Evolutionary conservation across 768 basidiomycete species (phyloP).

Genomic region (Amanita pallidorosea): DNA sequence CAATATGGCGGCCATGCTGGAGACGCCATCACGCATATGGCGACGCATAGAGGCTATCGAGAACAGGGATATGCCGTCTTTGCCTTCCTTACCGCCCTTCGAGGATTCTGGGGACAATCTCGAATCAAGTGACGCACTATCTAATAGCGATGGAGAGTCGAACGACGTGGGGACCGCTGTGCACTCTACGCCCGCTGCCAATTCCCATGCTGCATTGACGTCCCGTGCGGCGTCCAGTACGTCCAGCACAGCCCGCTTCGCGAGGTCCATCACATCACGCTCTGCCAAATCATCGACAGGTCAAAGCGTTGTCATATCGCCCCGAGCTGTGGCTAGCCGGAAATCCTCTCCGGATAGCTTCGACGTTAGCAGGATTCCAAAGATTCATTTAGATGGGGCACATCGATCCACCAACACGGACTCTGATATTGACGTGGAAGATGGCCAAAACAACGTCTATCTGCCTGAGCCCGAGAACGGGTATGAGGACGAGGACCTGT

Average conservation of each 20-base stretch:
- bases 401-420: conserved; percentile 24
- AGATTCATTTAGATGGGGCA: conserved; percentile 18
- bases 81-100: conserved; percentile 65
- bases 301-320: conserved; percentile 7
- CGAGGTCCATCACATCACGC: conserved; percentile 37
- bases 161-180: conserved; percentile 37
- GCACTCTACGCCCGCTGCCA: conserved; percentile 55
- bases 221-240: conserved; percentile 35
- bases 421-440: conserved; percentile 16
- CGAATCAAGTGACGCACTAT: conserved; percentile 2
- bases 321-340: conserved; percentile 13
- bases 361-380: conserved; percentile 45
- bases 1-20: conserved; percentile 43
- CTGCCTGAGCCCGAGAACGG: conserved; percentile 36
- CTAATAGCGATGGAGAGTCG: conserved; percentile 25
- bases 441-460: conserved; percentile 45
- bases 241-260: conserved; percentile 38
- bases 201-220: conserved; percentile 34
- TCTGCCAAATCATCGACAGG: conserved; percentile 38
- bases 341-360: conserved; percentile 39
- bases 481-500: conserved; percentile 32
- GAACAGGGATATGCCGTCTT: conserved; percentile 64
- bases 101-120: conserved; percentile 42
- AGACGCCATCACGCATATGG: conserved; percentile 82
- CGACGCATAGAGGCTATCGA: conserved; percentile 73